These are phyloP conservation scores for Blastobotrys illinoisensis DNA, from an alignment of 1,139 yeast genomes.

Conservation along the genomic window DNA sequence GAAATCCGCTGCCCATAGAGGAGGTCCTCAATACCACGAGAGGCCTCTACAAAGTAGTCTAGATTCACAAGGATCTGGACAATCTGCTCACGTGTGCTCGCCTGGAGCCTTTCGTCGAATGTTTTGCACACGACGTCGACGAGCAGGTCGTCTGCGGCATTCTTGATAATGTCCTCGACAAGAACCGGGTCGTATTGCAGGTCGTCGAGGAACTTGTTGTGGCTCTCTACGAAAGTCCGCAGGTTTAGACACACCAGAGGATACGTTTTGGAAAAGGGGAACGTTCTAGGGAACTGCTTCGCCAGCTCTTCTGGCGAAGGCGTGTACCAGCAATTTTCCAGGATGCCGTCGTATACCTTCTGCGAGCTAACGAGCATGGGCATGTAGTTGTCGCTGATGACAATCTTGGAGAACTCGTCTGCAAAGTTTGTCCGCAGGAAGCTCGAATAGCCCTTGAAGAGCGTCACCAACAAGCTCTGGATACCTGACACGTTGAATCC, in stretches of 20 bases:
- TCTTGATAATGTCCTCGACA: constrained; percentile 38
- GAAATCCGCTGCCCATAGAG: constrained; percentile 34
- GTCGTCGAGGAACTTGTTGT: constrained; percentile 58
- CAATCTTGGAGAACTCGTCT: constrained; percentile 53
- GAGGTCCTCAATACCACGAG: constrained; percentile 40
- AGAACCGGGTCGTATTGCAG: constrained; percentile 50
- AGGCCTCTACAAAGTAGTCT: constrained; percentile 68
- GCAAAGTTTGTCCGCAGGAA: constrained; percentile 54
- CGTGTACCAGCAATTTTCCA: constrained; percentile 66
- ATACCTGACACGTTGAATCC: constrained; percentile 57
- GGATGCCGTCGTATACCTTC: constrained; percentile 56
- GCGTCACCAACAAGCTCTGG: constrained; percentile 54
- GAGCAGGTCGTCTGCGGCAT: constrained; percentile 64
- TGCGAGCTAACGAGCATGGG: constrained; percentile 66
- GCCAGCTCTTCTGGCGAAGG: constrained; percentile 42
- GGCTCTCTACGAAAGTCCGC: constrained; percentile 57
- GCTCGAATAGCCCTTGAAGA: constrained; percentile 59
- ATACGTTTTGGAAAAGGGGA: constrained; percentile 87
- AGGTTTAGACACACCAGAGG: constrained; percentile 79
- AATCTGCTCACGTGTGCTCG: constrained; percentile 76
- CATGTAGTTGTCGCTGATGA: constrained; percentile 82
- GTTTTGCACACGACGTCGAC: constrained; percentile 66
- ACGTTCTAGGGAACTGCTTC: constrained; percentile 54
- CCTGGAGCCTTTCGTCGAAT: constrained; percentile 57
- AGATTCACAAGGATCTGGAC: constrained; percentile 85